phyloP scores from a whole-genome alignment of 1,139 yeast species.

The Suhomyces bokatorum region DNA sequence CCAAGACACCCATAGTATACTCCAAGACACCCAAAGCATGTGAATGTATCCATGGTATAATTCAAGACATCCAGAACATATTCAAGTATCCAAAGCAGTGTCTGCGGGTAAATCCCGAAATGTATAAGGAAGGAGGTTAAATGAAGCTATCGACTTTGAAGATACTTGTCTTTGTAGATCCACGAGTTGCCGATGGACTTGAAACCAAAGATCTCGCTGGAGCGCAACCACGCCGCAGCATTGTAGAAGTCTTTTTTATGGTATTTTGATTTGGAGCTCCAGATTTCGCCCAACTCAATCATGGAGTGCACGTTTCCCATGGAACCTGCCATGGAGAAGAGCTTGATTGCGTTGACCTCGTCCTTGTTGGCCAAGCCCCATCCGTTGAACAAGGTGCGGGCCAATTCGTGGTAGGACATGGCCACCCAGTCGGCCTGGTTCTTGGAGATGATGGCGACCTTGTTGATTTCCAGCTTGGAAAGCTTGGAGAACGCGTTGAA shows the following conservation, averaged over 20 bases:
- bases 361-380: slow-evolving; percentile 57
- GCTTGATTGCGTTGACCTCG: slow-evolving; percentile 58
- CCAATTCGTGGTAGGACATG: slow-evolving; percentile 54
- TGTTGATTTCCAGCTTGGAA: slow-evolving; percentile 28
- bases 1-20: too few species aligned
- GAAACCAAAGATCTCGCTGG: slow-evolving; percentile 66
- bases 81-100: too few species aligned
- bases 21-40: too few species aligned
- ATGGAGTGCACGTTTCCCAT: slow-evolving; percentile 72
- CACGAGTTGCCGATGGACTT: slow-evolving; percentile 71
- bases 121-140: too few species aligned
- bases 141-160: slow-evolving; percentile 1
- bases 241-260: slow-evolving; percentile 59
- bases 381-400: slow-evolving; percentile 58
- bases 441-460: slow-evolving; percentile 28
- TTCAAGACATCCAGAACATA: too few species aligned
- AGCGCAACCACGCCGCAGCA: slow-evolving; percentile 73
- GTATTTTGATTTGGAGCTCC: slow-evolving; percentile 56
- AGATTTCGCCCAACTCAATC: slow-evolving; percentile 69
- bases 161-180: slow-evolving; percentile 74
- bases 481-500: slow-evolving; percentile 29
- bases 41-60: too few species aligned
- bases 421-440: slow-evolving; percentile 33
- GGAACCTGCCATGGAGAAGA: slow-evolving; percentile 65
- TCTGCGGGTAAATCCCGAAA: too few species aligned